These are phyloP conservation scores for Sarcomyxa edulis DNA, from an alignment of 768 basidiomycete species.

Conservation along the genomic window DNA sequence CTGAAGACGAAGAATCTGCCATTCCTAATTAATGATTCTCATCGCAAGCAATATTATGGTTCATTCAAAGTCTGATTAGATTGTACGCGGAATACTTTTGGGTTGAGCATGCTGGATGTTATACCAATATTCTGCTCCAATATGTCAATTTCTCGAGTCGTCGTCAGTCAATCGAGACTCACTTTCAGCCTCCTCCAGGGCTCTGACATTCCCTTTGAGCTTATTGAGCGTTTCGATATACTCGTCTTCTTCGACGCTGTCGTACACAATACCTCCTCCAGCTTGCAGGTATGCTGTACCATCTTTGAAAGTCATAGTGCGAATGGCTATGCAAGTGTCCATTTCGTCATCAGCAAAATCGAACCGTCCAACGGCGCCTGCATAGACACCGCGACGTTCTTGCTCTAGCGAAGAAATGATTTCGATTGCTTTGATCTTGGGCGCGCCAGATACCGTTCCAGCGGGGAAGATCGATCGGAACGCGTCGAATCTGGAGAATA, in stretches of 20 bases:
- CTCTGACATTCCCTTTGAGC: slow-evolving; percentile 78
- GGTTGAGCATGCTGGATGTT: slow-evolving; percentile 58
- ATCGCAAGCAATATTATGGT: slow-evolving; percentile 8
- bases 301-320: slow-evolving; percentile 96
- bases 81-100: too few species aligned
- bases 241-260: slow-evolving; percentile 97
- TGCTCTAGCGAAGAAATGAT: slow-evolving; percentile 82
- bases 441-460: slow-evolving; percentile 97
- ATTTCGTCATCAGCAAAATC: slow-evolving; percentile 93
- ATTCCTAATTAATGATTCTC: slow-evolving; percentile 9
- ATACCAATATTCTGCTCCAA: slow-evolving; percentile 59
- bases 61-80: slow-evolving; percentile 11
- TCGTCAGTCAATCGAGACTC: slow-evolving; percentile 24
- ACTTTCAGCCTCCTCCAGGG: slow-evolving; percentile 88
- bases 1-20: too few species aligned
- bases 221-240: slow-evolving; percentile 96
- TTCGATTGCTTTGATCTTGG: slow-evolving; percentile 98
- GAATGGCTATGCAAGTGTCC: slow-evolving; percentile 98
- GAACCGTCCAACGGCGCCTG: slow-evolving; percentile 96
- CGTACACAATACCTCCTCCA: slow-evolving; percentile 95
- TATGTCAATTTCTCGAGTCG: too few species aligned
- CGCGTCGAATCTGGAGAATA: slow-evolving; percentile 78
- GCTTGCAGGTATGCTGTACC: slow-evolving; percentile 91
- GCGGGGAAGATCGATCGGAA: slow-evolving; percentile 99
- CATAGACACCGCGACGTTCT: slow-evolving; percentile 91